Conservation (phyloP, 768 basidiomycete species). For the Lactarius quietus region DNA sequence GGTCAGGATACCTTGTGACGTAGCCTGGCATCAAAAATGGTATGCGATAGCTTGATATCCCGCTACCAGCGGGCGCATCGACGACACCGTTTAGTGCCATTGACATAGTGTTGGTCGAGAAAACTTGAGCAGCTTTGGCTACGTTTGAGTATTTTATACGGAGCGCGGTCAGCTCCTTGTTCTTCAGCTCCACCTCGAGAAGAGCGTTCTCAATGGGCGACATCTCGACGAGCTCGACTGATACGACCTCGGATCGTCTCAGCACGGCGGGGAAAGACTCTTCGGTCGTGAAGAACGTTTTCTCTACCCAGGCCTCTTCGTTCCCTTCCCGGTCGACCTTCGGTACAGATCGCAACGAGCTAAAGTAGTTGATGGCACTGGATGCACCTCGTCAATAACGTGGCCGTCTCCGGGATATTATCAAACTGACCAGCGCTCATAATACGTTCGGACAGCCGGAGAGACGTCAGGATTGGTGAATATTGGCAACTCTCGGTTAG, state of each 20-base stretch:
- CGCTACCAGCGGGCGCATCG: conserved; percentile 75
- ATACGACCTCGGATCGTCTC: conserved; percentile 81
- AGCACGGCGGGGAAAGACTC: conserved; percentile 90
- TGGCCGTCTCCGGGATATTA: not conserved
- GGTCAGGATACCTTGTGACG: conserved; percentile 60
- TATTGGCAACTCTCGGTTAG: conserved; percentile 69
- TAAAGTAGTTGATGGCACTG: conserved; percentile 83
- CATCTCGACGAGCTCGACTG: conserved; percentile 65
- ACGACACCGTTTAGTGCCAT: conserved; percentile 87
- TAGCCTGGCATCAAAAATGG: conserved; percentile 75
- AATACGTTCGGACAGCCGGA: conserved; percentile 74
- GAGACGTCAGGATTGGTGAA: conserved; percentile 86
- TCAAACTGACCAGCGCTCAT: conserved; percentile 67
- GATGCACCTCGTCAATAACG: conserved; percentile 8
- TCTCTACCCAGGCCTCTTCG: conserved; percentile 84
- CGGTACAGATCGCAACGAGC: conserved; percentile 63
- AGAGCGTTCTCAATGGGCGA: conserved; percentile 85
- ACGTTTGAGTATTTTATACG: conserved; percentile 72
- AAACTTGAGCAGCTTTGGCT: conserved; percentile 66
- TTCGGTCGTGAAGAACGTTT: conserved; percentile 82
- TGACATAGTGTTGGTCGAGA: conserved; percentile 76
- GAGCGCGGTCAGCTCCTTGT: conserved; percentile 67
- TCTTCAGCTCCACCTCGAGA: conserved; percentile 74
- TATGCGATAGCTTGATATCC: conserved; percentile 72
- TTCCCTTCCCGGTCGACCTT: conserved; percentile 60